Conservation (phyloP, 257 asterid genomes). For the Perilla frutescens region DNA sequence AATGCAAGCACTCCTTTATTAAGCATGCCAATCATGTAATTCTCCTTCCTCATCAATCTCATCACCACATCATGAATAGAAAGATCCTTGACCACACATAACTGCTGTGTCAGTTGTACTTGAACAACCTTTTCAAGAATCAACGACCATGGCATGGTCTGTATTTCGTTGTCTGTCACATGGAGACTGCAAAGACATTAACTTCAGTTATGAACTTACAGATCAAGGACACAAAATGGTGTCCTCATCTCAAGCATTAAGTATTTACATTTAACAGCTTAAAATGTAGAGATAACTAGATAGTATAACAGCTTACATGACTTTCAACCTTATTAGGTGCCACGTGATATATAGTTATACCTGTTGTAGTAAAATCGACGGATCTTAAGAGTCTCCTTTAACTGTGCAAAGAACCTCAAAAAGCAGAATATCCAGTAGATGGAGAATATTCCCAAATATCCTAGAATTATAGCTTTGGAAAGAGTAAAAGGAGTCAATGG, state of each 20-base stretch:
- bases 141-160: constrained; percentile 92
- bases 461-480: constrained; percentile 75
- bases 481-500: constrained; percentile 85
- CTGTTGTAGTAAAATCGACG: constrained; percentile 83
- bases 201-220: constrained; percentile 14
- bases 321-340: constrained; percentile 10
- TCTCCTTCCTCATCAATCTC: constrained; percentile 97
- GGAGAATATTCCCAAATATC: constrained; percentile 87
- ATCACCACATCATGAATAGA: constrained; percentile 84
- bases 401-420: constrained; percentile 82
- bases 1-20: constrained; percentile 95
- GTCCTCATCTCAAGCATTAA: background rate
- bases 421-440: constrained; percentile 83
- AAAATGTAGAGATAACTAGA: background rate
- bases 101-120: constrained; percentile 68
- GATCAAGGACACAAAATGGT: constrained; percentile 23
- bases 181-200: constrained; percentile 64
- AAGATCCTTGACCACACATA: constrained; percentile 87
- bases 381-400: constrained; percentile 82
- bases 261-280: background rate
- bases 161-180: constrained; percentile 86
- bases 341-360: constrained; percentile 45
- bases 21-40: constrained; percentile 97
- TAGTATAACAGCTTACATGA: constrained; percentile 4
- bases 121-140: constrained; percentile 83